Evolutionary conservation across 1,284 basidiomycete genomes (phyloP).

Genomic region (Volvariella surrecta): DNA sequence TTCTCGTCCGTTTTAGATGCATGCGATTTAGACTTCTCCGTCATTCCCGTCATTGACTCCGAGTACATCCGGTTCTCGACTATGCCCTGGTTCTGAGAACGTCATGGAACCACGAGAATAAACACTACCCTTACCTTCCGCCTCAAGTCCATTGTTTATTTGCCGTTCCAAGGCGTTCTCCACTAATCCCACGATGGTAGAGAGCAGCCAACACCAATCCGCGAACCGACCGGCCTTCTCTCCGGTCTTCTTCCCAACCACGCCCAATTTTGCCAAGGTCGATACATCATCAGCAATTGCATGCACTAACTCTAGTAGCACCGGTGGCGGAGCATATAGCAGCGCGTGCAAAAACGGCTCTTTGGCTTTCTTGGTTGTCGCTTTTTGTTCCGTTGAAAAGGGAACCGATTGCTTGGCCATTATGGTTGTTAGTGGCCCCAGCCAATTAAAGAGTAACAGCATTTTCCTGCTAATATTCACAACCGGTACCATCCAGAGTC

Average conservation of each 20-base stretch:
- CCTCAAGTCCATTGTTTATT: conserved; percentile 52
- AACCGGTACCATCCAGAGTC: not conserved
- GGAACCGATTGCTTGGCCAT: conserved; percentile 56
- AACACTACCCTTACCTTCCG: conserved; percentile 38
- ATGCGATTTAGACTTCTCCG: conserved; percentile 56
- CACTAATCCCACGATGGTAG: conserved; percentile 68
- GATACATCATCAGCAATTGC: conserved; percentile 68
- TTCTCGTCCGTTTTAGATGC: conserved; percentile 56
- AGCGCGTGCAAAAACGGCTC: conserved; percentile 60
- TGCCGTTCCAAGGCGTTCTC: conserved; percentile 72
- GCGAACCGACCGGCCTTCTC: conserved; percentile 62
- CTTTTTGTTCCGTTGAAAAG: conserved; percentile 34
- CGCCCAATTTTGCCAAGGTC: conserved; percentile 61
- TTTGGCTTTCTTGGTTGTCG: conserved; percentile 25
- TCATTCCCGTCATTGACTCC: conserved; percentile 66
- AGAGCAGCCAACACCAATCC: conserved; percentile 77
- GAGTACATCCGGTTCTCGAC: conserved; percentile 64
- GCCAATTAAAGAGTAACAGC: conserved; percentile 75
- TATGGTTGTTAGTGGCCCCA: conserved; percentile 60
- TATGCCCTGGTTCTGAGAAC: conserved; percentile 15
- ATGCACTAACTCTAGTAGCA: conserved; percentile 69
- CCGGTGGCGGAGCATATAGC: conserved; percentile 72
- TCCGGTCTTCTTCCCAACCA: conserved; percentile 55
- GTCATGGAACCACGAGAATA: conserved; percentile 4
- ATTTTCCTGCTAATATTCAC: conserved; percentile 46